Conservation (phyloP, 371 early-diverging fungal species). For the Dentiscutata heterogama region DNA sequence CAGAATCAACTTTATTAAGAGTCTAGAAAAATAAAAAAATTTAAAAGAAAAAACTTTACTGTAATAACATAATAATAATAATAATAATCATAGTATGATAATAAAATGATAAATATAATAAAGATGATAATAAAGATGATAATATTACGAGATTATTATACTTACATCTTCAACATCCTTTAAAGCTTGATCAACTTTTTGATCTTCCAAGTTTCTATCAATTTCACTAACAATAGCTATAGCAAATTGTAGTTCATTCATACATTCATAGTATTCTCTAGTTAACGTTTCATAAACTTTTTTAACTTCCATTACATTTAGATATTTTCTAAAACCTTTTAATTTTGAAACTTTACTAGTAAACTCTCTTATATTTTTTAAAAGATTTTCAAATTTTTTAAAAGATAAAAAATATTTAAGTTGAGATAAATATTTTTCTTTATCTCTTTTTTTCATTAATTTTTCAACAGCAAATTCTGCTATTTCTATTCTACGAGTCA, state of each 20-base stretch:
- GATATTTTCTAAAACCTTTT: conserved; percentile 2
- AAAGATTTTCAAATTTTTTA: background rate
- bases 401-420: conserved; percentile 29
- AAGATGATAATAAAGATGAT: no score
- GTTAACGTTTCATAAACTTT: conserved; percentile 8
- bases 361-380: conserved; percentile 39
- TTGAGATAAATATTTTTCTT: conserved; percentile 28
- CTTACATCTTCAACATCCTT: background rate
- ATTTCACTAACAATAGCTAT: background rate
- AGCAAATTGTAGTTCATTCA: conserved; percentile 15
- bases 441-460: conserved; percentile 14
- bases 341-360: conserved; percentile 7
- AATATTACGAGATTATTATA: background rate
- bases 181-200: background rate
- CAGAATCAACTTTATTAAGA: background rate
- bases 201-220: background rate
- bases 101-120: no score
- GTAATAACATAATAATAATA: background rate
- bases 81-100: no score
- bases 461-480: conserved; percentile 19
- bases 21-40: background rate
- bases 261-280: conserved; percentile 16
- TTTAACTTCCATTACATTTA: background rate
- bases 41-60: background rate
- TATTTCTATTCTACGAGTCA: background rate